Conservation (phyloP, 805 yeast species). For the Huiozyma sinensis region DNA sequence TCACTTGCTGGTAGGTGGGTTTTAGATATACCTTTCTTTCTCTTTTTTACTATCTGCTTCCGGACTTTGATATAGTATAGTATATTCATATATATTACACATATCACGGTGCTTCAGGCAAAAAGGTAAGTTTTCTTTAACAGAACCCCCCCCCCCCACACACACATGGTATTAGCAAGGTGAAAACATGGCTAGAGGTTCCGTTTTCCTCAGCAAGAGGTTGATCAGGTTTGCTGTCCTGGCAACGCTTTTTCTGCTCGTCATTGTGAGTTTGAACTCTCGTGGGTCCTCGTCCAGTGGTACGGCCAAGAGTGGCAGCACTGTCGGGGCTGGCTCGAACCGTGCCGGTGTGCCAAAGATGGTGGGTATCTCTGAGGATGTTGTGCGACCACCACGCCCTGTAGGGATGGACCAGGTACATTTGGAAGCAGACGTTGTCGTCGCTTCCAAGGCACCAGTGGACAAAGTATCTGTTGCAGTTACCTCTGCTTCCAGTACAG, state of each 20-base stretch:
- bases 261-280: background rate
- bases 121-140: too few species aligned
- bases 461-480: background rate
- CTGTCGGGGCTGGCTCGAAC: background rate
- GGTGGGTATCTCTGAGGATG: background rate
- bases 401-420: too few species aligned
- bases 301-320: background rate
- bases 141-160: background rate
- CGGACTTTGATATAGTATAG: too few species aligned
- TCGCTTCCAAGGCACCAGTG: background rate
- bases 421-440: background rate
- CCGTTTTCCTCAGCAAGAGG: conserved; percentile 17
- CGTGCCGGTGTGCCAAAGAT: background rate
- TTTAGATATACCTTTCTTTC: background rate
- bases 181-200: conserved; percentile 1
- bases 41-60: background rate
- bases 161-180: background rate
- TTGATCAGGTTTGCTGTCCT: conserved; percentile 11
- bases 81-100: too few species aligned
- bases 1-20: too few species aligned
- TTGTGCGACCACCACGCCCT: background rate
- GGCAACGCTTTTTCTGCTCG: conserved; percentile 7
- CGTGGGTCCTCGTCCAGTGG: background rate
- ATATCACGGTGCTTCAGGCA: too few species aligned
- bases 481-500: background rate